Evolutionary conservation across 257 asterid genomes (phyloP).

Genomic region (Avicennia marina): DNA sequence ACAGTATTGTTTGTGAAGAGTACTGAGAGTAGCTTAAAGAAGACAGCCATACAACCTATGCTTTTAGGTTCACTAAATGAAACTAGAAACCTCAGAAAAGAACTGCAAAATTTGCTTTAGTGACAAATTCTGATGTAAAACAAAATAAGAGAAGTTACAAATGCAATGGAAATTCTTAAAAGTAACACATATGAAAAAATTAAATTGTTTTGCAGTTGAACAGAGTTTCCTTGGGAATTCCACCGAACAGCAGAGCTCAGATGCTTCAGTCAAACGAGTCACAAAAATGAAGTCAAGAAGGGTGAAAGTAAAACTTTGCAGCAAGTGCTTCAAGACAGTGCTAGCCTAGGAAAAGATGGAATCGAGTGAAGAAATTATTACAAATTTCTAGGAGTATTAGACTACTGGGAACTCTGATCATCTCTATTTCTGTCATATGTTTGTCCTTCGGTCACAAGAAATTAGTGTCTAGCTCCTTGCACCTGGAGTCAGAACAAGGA

Average conservation of each 20-base stretch:
- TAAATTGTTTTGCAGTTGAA: conserved; percentile 17
- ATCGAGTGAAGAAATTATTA: not conserved
- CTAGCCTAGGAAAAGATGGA: conserved; percentile 15
- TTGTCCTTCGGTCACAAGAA: conserved; percentile 8
- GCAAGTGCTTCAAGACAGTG: conserved; percentile 20
- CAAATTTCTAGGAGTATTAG: not conserved
- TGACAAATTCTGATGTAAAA: too few relatives aligned
- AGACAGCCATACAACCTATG: too few relatives aligned
- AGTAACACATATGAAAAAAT: conserved; percentile 21
- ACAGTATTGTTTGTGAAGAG: too few relatives aligned
- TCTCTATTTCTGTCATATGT: not conserved
- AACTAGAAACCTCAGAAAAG: not conserved
- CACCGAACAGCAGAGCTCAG: conserved; percentile 13
- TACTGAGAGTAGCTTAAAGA: too few relatives aligned
- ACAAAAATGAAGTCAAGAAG: conserved; percentile 11
- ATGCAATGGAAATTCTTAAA: conserved; percentile 2
- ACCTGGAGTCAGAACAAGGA: conserved; percentile 34
- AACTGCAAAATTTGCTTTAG: too few relatives aligned
- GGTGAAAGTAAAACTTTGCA: conserved; percentile 5
- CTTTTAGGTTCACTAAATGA: too few relatives aligned
- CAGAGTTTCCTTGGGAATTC: not conserved
- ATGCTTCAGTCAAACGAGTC: conserved; percentile 4
- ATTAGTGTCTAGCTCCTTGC: conserved; percentile 49
- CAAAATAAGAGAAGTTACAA: too few relatives aligned
- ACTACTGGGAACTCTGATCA: not conserved